Evolutionary conservation across 2,329 filamentous ascomycete species (phyloP), one percentile per base, ranked within the genome.

Genomic region (Hypoxylon sp.): DNA sequence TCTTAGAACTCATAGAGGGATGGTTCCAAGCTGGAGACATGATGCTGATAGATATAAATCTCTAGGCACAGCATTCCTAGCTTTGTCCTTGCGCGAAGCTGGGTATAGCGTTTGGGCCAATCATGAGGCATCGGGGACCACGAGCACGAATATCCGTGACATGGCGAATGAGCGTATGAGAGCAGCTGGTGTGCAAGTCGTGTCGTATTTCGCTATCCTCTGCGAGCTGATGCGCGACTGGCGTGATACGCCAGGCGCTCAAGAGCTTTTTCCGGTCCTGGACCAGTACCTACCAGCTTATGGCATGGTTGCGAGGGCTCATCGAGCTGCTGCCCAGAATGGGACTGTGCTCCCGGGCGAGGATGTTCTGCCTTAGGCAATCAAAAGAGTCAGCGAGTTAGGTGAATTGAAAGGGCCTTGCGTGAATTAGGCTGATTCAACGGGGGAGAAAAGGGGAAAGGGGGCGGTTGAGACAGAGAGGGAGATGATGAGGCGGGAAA

Each of bases 61-160:
- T 22, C 8, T 29, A 76, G 73, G 85, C 84, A 92, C 90, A 22
- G 83, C 91, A 0, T 94, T 94, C 82, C 84, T 92, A 5, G 90
- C 92, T 0, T 84, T 94, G n/a, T 91, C 90, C 0, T 87, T 94
- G 3, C 84, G 90, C 37, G 86, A 89, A 13, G 90, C 88, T 47
- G 92, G 91, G 26, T 94, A 93, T 82, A 86, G 87, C 39, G 91
- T 94, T 64, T 93, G 86, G 82, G 91, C 90, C 73, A 92, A 93
- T 80, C 85, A 90, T 57, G 91, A 94, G 73, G 91, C 89, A 1
- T 90, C 86, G 0, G 91, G 91, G 1, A 93, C 91, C 1, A 89
- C 89, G 19, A 87, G 85, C 1, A 76, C 81, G 42, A 84, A 90
- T 48, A 84, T 91, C 64, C 85, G 89, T 5, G 87, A 90, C 65